Evolutionary conservation across 2,329 filamentous ascomycete species (phyloP), one percentile per base, ranked within the genome.

Genomic region (Chaetomiaceae sp.): DNA sequence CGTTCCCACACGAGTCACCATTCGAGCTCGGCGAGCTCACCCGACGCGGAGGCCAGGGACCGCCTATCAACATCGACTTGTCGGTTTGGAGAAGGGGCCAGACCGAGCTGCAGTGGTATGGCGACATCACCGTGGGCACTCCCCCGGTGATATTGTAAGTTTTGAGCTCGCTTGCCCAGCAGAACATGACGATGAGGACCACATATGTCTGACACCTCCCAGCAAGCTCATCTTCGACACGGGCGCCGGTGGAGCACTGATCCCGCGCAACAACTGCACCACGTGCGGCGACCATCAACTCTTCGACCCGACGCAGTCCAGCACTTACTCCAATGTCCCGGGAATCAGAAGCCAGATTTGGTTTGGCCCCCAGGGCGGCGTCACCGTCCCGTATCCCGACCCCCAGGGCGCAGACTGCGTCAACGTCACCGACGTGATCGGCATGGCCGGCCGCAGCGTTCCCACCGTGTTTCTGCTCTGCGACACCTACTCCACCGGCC

Each of bases 221-320:
- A 69, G 66, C 54, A 65, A 63, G 17, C 65, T 70, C 29, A 58
- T 68, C 39, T 64, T 68, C 37, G 67, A 70, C 53, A 70, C 67
- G 0, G 66, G 63, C 23, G 68, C 64, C 51, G 1, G 56, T 64
- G 22, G 59, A 70, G 17, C n/a, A n/a, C 39, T 70, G 8, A 56
- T 70, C 15, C 63, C 65, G 9, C 53, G 57, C 5, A 63, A 55
- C 23, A 65, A 62, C 47, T 70, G 68, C 58, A 64, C 62, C 3
- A 63, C 55, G 3, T 68, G 66, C 43, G 55, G 59, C 25, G 53
- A 53, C 15, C 58, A 59, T 44, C 43, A 39, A 1, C 58, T 64
- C 4, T 71, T 68, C 52, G 57, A 69, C 31, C 59, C 64, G 1
- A 45, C 42, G 46, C 46, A 57, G 12, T 71, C 69, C 1, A 59